Conservation (phyloP, 257 asterid genomes). For the Solanum habrochaites region DNA sequence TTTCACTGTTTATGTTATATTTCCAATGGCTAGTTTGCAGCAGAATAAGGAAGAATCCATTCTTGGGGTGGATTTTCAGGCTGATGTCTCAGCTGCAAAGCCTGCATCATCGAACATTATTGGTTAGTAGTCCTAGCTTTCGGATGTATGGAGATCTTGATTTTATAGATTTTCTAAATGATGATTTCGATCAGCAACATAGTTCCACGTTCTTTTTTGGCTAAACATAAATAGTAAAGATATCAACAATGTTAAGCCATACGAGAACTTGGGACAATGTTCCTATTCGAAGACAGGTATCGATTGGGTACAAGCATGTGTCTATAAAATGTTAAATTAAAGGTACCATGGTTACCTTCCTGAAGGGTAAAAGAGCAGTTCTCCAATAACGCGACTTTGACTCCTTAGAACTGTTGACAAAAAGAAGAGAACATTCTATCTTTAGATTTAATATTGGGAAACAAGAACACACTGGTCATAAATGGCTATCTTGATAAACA, state of each 20-base stretch:
- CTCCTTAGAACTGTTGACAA: not conserved
- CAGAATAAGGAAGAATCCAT: constrained; percentile 22
- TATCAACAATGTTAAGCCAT: not conserved
- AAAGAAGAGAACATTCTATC: not conserved
- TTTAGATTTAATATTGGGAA: constrained; percentile 8
- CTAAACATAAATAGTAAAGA: no score
- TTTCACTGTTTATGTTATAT: not conserved
- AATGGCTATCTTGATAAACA: not conserved
- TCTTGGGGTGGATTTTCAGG: constrained; percentile 16
- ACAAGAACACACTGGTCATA: not conserved
- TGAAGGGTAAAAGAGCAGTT: constrained; percentile 36
- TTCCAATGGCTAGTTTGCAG: constrained; percentile 4
- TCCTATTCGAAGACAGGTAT: not conserved
- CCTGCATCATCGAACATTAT: constrained; percentile 20
- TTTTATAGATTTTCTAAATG: not conserved
- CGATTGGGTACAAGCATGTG: not conserved
- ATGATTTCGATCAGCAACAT: not conserved
- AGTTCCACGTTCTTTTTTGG: no score
- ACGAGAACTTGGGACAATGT: not conserved
- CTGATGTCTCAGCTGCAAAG: constrained; percentile 29
- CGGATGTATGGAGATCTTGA: not conserved
- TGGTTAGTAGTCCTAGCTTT: not conserved
- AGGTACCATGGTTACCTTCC: constrained; percentile 23
- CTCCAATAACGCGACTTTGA: constrained; percentile 42
- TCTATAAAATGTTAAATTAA: not conserved